Evolutionary conservation across 495 filamentous ascomycete genomes (phyloP).

Genomic region (Penicillium ochrochloron): DNA sequence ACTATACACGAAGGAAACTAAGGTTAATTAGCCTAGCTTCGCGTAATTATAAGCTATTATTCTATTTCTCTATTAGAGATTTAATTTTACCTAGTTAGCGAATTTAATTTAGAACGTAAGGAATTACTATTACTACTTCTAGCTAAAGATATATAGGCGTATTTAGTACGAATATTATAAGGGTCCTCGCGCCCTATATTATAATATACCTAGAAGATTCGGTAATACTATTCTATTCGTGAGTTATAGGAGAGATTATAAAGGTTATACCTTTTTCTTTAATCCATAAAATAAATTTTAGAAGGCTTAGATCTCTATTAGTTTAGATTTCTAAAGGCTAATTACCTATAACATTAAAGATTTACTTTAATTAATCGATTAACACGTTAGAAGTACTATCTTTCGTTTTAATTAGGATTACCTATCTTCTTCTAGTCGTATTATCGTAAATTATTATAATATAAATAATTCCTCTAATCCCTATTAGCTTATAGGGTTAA

Average conservation of each 20-base stretch:
- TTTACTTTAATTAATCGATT: not conserved
- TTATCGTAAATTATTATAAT: no score
- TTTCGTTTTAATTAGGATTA: no score
- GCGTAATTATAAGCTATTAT: not conserved
- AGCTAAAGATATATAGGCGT: not conserved
- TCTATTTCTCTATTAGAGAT: not conserved
- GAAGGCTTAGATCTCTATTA: not conserved
- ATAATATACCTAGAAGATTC: not conserved
- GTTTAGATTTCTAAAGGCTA: not conserved
- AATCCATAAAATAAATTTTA: not conserved
- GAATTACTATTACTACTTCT: not conserved
- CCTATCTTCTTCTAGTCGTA: no score
- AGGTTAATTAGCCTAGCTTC: not conserved
- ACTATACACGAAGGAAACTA: not conserved
- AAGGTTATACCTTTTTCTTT: not conserved
- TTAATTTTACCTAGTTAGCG: not conserved
- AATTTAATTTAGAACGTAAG: not conserved
- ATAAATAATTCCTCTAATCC: no score
- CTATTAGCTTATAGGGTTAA: no score
- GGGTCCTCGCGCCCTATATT: not conserved
- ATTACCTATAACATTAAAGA: not conserved
- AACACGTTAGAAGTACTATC: not conserved
- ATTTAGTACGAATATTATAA: not conserved
- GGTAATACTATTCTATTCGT: not conserved
- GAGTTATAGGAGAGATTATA: not conserved